Conservation (phyloP, 148 eudicot species). For the Tetragonia tetragonoides region DNA sequence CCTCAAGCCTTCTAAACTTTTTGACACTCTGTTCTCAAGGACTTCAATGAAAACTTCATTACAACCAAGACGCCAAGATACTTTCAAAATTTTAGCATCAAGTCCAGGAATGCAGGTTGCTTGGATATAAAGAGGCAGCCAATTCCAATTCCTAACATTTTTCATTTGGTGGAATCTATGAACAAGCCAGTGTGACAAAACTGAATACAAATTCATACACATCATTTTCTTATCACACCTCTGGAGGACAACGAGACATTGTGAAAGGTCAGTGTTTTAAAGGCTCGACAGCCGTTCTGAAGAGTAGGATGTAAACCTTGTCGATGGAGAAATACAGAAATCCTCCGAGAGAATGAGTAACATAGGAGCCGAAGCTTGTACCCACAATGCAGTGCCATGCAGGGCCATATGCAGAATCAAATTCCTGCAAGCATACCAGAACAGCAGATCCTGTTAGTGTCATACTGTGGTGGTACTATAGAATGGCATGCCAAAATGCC, state of each 20-base stretch:
- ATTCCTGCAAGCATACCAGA: conserved; percentile 41
- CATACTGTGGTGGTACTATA: background rate
- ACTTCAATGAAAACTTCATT: background rate
- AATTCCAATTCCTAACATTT: background rate
- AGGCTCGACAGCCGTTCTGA: conserved; percentile 66
- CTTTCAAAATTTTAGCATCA: background rate
- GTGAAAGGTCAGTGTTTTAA: conserved; percentile 28
- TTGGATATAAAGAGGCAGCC: background rate
- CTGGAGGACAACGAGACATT: background rate
- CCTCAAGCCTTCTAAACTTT: no score
- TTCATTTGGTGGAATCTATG: background rate
- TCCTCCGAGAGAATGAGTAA: conserved; percentile 65
- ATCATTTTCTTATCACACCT: background rate
- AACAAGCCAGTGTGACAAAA: background rate
- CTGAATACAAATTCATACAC: conserved; percentile 3
- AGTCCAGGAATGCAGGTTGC: background rate
- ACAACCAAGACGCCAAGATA: background rate
- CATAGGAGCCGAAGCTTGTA: conserved; percentile 66
- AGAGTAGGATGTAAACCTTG: conserved; percentile 60
- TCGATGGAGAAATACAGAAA: conserved; percentile 70
- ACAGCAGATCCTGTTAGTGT: background rate
- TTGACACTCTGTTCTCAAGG: no score
- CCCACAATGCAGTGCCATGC: conserved; percentile 80
- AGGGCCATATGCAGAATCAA: conserved; percentile 55
- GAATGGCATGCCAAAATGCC: no score